Base-by-base conservation (phyloP, 2,329 filamentous ascomycete species). In the Dryadomyces quercivorus region DNA sequence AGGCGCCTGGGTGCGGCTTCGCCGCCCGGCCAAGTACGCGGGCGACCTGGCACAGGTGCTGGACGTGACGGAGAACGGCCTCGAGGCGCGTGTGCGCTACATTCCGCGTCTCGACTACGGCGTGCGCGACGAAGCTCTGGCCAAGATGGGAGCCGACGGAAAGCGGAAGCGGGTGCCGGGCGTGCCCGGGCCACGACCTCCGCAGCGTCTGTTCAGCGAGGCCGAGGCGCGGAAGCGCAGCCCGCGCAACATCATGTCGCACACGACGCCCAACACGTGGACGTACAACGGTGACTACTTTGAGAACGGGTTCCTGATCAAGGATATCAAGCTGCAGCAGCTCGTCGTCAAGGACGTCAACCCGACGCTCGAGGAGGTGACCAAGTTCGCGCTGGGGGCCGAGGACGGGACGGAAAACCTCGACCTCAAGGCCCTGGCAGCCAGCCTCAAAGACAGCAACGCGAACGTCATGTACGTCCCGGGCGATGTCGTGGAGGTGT, bases 401-500 rank as follows among this genome's bases (percentile, higher is more conserved):
- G 91, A 95, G 60, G 93, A 97, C 66, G 93, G 93, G 18, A 91
- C 89, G 0, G 90, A 95, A 63, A 95, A 94, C 60, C 78, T 98
- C 40, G 93, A 98, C 70, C 78, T 98, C 46, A 86, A 91, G 63
- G 90, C 92, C 1, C 76, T 98, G 53, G 90, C 92, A 9, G 87
- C 90, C 50, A 95, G 89, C 60, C 75, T 97, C 53, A 95, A 95
- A 66, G 87, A 88, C 56, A 86, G 83, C 61, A 87, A 86, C 57
- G 82, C 84, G 9, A 86, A 86, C 58, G 85, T 91, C 38, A 85
- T 86, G 3, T 98, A 95, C 64, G 79, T 95, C 5, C 88, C 91
- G 3, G 94, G 94, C 38, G 93, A 98, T 66, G 83, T 91, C n/a
- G 91, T 98, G 21, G 92, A 97, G 69, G 89, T 98, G 46, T 97